Conservation (phyloP, 2,329 filamentous ascomycete species). For the Macrophomina phaseolina region DNA sequence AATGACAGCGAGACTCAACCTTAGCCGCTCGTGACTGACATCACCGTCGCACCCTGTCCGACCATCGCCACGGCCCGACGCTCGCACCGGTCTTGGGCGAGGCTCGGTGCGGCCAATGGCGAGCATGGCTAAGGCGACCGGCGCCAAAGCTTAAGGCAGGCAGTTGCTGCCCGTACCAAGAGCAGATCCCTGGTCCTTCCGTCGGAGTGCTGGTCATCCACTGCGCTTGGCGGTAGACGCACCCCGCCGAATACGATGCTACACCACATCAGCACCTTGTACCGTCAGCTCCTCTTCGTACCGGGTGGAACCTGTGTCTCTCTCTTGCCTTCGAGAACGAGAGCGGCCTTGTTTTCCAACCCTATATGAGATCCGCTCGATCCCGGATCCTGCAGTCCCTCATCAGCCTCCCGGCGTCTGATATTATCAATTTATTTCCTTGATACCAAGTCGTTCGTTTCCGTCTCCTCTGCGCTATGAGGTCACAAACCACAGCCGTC, state of each 20-base stretch:
- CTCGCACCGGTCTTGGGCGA: background rate
- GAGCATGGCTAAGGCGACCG: background rate
- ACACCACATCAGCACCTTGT: conserved; percentile 19
- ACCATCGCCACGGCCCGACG: background rate
- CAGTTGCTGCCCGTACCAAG: background rate
- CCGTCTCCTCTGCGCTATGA: conserved; percentile 5
- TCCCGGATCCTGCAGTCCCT: background rate
- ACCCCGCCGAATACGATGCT: conserved; percentile 17
- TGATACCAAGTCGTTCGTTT: conserved; percentile 9
- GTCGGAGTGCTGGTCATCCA: background rate
- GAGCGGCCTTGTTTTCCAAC: background rate
- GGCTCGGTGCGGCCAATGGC: background rate
- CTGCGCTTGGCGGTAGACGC: background rate
- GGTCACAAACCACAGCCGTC: conserved; percentile 4
- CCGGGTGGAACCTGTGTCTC: conserved; percentile 5
- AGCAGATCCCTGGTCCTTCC: background rate
- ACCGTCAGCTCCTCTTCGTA: conserved; percentile 1
- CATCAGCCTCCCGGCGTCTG: background rate
- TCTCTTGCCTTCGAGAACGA: background rate
- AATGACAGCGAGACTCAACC: background rate
- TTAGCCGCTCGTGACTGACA: conserved; percentile 1
- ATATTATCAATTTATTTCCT: background rate
- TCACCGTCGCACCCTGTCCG: background rate
- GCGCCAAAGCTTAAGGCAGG: conserved; percentile 2
- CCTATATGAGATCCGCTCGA: conserved; percentile 5